Percentiles rank a stretch among this genome's conserved stretches.
Evolutionary conservation across 2,329 filamentous ascomycete genomes (phyloP).

Genomic region (Aspergillus calidoustus): DNA sequence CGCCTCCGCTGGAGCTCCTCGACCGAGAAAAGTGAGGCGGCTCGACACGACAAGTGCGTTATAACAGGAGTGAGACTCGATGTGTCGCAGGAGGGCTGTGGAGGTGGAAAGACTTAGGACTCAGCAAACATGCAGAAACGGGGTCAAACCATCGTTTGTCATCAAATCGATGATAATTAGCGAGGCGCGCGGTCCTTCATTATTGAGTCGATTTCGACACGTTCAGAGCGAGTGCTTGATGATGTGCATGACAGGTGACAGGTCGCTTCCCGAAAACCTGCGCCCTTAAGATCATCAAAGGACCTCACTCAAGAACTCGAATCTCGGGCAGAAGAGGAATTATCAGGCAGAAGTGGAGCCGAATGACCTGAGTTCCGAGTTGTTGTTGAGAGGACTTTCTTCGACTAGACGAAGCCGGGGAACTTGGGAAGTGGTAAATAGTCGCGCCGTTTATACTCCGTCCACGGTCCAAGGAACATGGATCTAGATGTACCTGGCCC

Average conservation of each 20-base stretch:
- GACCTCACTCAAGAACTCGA: background rate
- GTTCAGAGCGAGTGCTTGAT: constrained; percentile 5
- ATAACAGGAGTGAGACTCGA: constrained; percentile 5
- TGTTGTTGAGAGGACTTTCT: background rate
- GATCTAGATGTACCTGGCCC: constrained; percentile 4
- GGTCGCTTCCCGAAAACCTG: constrained; percentile 9
- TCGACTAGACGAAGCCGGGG: background rate
- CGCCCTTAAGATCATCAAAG: constrained; percentile 2
- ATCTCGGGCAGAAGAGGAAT: background rate
- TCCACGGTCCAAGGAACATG: background rate
- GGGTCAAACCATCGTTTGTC: background rate
- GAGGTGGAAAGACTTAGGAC: background rate
- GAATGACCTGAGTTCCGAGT: background rate
- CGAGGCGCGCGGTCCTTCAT: background rate
- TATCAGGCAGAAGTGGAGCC: background rate
- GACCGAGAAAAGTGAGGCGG: constrained; percentile 28
- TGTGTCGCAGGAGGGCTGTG: constrained; percentile 1
- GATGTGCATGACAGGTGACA: constrained; percentile 25
- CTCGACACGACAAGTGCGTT: constrained; percentile 8
- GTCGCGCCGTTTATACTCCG: constrained; percentile 1
- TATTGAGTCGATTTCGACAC: constrained; percentile 1
- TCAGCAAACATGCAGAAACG: constrained; percentile 10
- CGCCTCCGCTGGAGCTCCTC: constrained; percentile 16
- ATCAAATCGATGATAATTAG: background rate
- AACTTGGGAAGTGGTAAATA: background rate